A percentile compares a stretch with the other conserved stretches of the same genome.
Conservation (phyloP, 2,329 filamentous ascomycete genomes). For the Aphanocladium album region DNA sequence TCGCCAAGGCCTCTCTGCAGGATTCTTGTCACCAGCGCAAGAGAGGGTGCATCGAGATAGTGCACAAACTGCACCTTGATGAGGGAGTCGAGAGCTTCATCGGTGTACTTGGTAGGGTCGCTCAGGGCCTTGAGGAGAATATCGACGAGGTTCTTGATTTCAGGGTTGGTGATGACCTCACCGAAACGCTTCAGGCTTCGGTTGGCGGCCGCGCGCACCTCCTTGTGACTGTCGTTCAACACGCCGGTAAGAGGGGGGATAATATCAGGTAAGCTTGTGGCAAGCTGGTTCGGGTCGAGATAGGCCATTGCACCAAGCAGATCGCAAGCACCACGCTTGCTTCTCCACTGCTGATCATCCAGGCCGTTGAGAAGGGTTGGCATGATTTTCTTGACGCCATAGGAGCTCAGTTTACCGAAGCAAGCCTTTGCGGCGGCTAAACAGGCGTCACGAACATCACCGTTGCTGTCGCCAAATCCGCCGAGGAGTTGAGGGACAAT, state of each 20-base stretch:
- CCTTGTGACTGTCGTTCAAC: conserved; percentile 96
- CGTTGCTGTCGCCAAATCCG: conserved; percentile 82
- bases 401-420: conserved; percentile 89
- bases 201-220: conserved; percentile 87
- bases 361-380: conserved; percentile 87
- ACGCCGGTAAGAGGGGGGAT: conserved; percentile 93
- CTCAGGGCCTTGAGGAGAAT: conserved; percentile 94
- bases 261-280: conserved; percentile 87
- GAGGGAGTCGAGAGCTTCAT: conserved; percentile 85
- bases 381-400: conserved; percentile 89
- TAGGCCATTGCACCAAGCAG: conserved; percentile 98
- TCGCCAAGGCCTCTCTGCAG: conserved; percentile 87
- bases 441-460: conserved; percentile 88
- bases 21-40: conserved; percentile 92
- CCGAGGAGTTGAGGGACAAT: conserved; percentile 85
- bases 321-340: conserved; percentile 96
- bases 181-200: conserved; percentile 96
- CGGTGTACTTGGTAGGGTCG: conserved; percentile 94
- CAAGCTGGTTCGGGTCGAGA: conserved; percentile 89
- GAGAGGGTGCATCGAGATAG: conserved; percentile 93
- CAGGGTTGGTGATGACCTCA: conserved; percentile 96
- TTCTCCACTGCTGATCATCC: conserved; percentile 94
- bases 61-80: conserved; percentile 99
- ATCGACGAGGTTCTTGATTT: conserved; percentile 87
- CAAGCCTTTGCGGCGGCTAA: conserved; percentile 90